phyloP scores from a whole-genome alignment of 2,329 filamentous ascomycete species.

The Drechslerella dactyloides region DNA sequence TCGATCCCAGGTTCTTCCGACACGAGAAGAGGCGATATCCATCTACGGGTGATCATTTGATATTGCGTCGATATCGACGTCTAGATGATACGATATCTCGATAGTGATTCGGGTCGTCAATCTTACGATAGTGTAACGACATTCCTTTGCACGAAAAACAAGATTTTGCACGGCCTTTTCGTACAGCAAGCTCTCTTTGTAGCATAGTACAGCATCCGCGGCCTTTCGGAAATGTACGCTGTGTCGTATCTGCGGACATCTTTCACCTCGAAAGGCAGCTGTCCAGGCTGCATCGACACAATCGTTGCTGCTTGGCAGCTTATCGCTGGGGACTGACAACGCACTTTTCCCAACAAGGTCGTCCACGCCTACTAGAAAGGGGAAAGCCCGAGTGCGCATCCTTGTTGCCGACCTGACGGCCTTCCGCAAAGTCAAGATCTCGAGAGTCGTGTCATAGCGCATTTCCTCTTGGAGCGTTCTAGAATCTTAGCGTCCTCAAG shows the following conservation, averaged over 20 bases:
- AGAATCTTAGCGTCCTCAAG: too few species aligned
- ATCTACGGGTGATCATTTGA: too few species aligned
- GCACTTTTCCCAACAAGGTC: slow-evolving; percentile 42
- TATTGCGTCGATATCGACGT: too few species aligned
- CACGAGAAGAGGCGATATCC: too few species aligned
- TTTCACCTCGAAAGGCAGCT: slow-evolving; percentile 40
- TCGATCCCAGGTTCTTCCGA: too few species aligned
- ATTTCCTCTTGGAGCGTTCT: too few species aligned
- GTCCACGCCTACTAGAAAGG: slow-evolving; percentile 33
- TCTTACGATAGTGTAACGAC: too few species aligned
- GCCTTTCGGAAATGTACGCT: not conserved
- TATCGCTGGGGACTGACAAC: slow-evolving; percentile 28
- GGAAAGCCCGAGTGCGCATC: slow-evolving; percentile 14
- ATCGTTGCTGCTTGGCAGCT: slow-evolving; percentile 31
- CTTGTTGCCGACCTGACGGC: not conserved
- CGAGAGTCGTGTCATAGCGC: not conserved
- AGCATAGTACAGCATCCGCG: not conserved
- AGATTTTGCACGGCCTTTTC: not conserved
- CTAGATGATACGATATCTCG: not conserved
- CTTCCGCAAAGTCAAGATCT: not conserved
- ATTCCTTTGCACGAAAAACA: not conserved
- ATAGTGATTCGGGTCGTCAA: not conserved
- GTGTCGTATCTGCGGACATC: slow-evolving; percentile 17
- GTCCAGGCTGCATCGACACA: not conserved
- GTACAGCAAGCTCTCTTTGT: not conserved